Evolutionary conservation across 2,329 filamentous ascomycete genomes (phyloP).

Genomic region (Beauveria australis): DNA sequence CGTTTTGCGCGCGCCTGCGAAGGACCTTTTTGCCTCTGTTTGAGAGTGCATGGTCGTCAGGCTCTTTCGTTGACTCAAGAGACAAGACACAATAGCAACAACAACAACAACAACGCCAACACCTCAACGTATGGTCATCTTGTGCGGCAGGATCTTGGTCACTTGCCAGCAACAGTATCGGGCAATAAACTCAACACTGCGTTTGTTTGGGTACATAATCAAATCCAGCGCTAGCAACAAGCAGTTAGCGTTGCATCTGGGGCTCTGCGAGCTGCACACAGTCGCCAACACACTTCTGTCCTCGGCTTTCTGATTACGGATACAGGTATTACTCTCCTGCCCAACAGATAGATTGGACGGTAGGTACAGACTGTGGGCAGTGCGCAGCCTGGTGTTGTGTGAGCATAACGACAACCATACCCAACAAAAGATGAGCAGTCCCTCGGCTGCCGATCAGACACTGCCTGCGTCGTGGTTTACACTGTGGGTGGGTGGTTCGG

Average conservation of each 20-base stretch:
- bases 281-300: neutral
- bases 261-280: neutral
- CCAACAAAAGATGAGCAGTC: neutral
- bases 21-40: too few relatives aligned
- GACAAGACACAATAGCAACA: too few relatives aligned
- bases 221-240: neutral
- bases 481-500: neutral
- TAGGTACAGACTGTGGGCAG: neutral
- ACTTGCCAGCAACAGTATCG: neutral
- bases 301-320: neutral
- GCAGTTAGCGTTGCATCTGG: neutral
- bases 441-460: neutral
- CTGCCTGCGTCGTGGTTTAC: neutral
- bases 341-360: neutral
- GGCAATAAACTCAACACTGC: neutral
- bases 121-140: neutral
- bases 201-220: neutral
- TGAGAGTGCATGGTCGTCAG: too few relatives aligned
- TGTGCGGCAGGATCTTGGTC: neutral
- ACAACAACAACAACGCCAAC: neutral
- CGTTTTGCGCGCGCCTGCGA: too few relatives aligned
- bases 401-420: neutral
- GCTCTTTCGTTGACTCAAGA: too few relatives aligned
- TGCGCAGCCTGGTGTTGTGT: neutral
- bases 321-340: neutral